Percentiles rank a stretch among this genome's conserved stretches.
Conservation (phyloP, 1,284 basidiomycete species). For the Peniophora sp. region DNA sequence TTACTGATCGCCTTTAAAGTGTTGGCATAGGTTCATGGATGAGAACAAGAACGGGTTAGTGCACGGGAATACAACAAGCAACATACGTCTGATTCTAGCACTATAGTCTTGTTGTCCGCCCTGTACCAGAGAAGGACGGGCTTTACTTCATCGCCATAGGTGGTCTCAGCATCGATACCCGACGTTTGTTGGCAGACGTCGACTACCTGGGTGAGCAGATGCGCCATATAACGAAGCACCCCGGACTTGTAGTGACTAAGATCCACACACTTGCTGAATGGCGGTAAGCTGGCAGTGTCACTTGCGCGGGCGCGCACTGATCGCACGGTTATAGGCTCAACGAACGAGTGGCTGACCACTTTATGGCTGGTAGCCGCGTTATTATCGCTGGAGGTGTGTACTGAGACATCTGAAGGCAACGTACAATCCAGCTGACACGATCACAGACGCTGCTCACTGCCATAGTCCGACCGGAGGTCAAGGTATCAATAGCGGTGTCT, state of each 20-base stretch:
- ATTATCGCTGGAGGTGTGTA: background rate
- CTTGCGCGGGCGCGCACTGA: background rate
- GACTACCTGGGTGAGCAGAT: background rate
- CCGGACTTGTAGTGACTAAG: background rate
- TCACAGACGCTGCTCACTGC: slow-evolving; percentile 11
- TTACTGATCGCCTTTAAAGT: background rate
- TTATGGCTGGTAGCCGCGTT: background rate
- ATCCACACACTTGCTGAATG: background rate
- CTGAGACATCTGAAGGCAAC: too few relatives aligned
- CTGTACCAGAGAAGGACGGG: background rate
- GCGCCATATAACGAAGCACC: background rate
- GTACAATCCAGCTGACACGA: too few relatives aligned
- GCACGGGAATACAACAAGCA: background rate
- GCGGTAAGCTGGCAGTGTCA: background rate
- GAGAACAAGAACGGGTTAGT: background rate
- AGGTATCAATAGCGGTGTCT: slow-evolving; percentile 11
- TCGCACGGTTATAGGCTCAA: background rate
- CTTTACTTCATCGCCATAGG: background rate
- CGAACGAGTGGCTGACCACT: background rate
- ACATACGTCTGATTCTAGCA: background rate
- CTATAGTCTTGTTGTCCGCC: background rate
- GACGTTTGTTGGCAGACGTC: background rate
- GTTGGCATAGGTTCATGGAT: background rate
- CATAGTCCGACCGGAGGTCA: slow-evolving; percentile 13
- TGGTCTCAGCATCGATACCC: background rate